These are phyloP conservation scores for Picochlorum sp. DNA, from an alignment of 139 green algal genomes.

Conservation along the genomic window DNA sequence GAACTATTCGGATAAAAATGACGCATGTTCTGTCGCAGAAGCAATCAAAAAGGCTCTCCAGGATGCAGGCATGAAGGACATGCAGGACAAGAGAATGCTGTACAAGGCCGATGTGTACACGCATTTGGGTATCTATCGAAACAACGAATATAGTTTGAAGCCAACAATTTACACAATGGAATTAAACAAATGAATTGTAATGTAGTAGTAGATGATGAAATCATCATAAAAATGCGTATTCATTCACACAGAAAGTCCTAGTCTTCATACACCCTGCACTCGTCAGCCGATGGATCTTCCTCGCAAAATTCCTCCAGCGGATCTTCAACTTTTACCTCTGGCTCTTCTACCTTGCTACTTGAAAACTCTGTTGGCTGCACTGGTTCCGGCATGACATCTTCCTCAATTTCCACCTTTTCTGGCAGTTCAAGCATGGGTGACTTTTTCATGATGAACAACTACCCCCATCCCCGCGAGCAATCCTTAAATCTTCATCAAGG, in stretches of 20 bases:
- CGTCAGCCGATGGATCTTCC: background rate
- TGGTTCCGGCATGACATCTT: background rate
- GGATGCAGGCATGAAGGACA: background rate
- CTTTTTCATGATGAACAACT: constrained; percentile 58
- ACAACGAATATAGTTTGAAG: constrained; percentile 3
- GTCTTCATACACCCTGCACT: too few species aligned
- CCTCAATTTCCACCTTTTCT: background rate
- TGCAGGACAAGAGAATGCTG: constrained; percentile 17
- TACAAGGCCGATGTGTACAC: constrained; percentile 31
- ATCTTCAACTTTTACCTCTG: constrained; percentile 1
- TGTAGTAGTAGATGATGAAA: too few species aligned
- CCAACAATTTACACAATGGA: constrained; percentile 15
- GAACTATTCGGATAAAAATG: constrained; percentile 16
- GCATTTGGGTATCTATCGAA: constrained; percentile 19
- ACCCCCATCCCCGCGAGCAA: constrained; percentile 55
- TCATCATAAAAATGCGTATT: too few species aligned
- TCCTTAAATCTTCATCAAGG: constrained; percentile 62
- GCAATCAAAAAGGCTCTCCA: constrained; percentile 1
- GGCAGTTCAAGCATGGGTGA: background rate
- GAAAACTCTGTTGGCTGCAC: background rate
- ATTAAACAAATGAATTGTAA: background rate
- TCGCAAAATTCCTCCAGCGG: background rate
- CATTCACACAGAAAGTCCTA: too few species aligned
- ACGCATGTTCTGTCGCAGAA: constrained; percentile 6
- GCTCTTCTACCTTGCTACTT: background rate